Evolutionary conservation across 495 filamentous ascomycete species (phyloP).

Genomic region (Lasiosphaeris hirsuta): DNA sequence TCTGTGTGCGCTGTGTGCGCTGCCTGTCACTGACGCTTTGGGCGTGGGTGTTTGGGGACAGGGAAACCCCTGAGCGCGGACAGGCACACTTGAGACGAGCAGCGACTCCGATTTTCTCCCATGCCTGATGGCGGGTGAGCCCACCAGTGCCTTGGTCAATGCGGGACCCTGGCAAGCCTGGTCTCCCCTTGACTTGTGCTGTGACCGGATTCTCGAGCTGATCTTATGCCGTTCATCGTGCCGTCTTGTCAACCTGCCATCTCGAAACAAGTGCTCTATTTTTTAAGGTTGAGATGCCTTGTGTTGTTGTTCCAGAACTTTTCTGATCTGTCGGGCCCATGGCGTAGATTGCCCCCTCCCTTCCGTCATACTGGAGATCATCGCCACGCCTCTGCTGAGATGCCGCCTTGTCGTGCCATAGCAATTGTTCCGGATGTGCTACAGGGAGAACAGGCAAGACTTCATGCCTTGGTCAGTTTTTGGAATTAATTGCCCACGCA

Average conservation of each 20-base stretch:
- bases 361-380: constrained; percentile 21
- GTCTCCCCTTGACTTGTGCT: constrained; percentile 34
- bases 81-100: constrained; percentile 48
- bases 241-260: constrained; percentile 23
- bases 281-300: constrained; percentile 19
- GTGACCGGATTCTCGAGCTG: constrained; percentile 47
- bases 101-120: constrained; percentile 33
- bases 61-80: constrained; percentile 26
- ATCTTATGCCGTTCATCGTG: constrained; percentile 48
- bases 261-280: constrained; percentile 24
- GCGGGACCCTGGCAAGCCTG: constrained; percentile 28
- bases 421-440: constrained; percentile 25
- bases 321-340: constrained; percentile 23
- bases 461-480: constrained; percentile 21
- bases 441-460: constrained; percentile 17
- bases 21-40: constrained; percentile 28
- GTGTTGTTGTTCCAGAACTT: constrained; percentile 28
- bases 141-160: constrained; percentile 35
- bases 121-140: constrained; percentile 32
- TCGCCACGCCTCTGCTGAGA: constrained; percentile 7
- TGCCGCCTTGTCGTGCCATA: constrained; percentile 15
- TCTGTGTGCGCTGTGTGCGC: constrained; percentile 19
- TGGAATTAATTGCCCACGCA: constrained; percentile 8
- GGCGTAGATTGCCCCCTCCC: constrained; percentile 19
- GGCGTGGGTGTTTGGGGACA: constrained; percentile 29